Evolutionary conservation across 148 eudicot genomes (phyloP), one percentile per base, ranked within the genome.

Genomic region (Camellia granthamiana): DNA sequence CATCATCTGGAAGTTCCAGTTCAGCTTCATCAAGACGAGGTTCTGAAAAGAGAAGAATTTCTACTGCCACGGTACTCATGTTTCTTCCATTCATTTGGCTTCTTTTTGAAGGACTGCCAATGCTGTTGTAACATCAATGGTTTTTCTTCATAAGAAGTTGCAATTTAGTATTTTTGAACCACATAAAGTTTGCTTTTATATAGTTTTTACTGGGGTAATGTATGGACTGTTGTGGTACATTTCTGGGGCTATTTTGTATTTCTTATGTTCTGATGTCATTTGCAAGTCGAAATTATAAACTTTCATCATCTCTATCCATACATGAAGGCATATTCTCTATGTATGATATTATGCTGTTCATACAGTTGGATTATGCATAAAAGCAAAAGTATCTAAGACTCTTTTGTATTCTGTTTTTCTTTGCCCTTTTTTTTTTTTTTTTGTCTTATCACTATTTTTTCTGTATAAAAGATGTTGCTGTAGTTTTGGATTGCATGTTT

Each of bases 31-130:
- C 89, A 78, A 93, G 89, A 79, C 88, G 87, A 83, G 84, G 77
- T 79, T 86, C 93, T 47, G 94, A 90, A 66, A 91, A 88, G 89
- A 86, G 88, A 78, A 87, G 86, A 82, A 60, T 56, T 43, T 81
- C 89, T 61, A 61, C 85, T 52, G 81, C 85, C 82, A 87, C 87
- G 98, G 98, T 95, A 88, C 76, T 49, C 19, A 78, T 63, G 64
- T 55, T 54, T 4, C 30, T 55, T 63, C 70, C 3, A 3, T 75
- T 16, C 42, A 5, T 5, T 69, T 75, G 70, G 65, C 54, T 68
- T 41, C 47, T 75, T 38, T 61, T 3, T 62, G 60, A 64, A 58
- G 52, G 74, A 58, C 64, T 67, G 64, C 54, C 10, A 58, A 18
- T 44, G 21, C 49, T 56, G 1, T 55, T 38, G 11, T 55, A 16